A percentile compares a stretch with the other conserved stretches of the same genome.
These are phyloP conservation scores for Yamadazyma scolyti DNA, from an alignment of 805 yeast species.

Conservation along the genomic window DNA sequence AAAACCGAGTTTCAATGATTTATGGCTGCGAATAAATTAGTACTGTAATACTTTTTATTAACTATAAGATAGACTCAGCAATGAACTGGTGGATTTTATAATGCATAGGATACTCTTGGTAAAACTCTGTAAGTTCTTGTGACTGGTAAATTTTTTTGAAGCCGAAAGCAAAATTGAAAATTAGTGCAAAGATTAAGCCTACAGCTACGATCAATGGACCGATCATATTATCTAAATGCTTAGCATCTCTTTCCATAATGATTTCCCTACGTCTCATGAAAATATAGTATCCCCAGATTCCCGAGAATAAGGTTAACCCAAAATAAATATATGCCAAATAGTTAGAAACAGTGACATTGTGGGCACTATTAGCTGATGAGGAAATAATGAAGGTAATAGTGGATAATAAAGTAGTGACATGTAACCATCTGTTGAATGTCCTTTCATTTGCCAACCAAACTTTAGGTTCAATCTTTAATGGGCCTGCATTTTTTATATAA, in stretches of 20 bases:
- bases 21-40: no score
- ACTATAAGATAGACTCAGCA: constrained; percentile 8
- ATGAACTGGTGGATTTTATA: constrained; percentile 32
- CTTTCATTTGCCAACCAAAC: constrained; percentile 99
- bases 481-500: constrained; percentile 83
- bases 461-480: constrained; percentile 92
- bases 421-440: constrained; percentile 94
- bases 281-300: constrained; percentile 84
- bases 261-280: constrained; percentile 67
- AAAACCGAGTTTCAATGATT: no score
- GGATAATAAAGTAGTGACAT: constrained; percentile 79
- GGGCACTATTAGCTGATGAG: constrained; percentile 66
- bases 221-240: constrained; percentile 81
- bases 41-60: no score
- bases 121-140: constrained; percentile 25
- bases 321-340: constrained; percentile 76
- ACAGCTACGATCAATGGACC: constrained; percentile 83
- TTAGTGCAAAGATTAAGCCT: constrained; percentile 63
- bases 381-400: constrained; percentile 82
- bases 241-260: constrained; percentile 78
- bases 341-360: constrained; percentile 61
- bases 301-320: constrained; percentile 74
- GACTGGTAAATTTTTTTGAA: constrained; percentile 19
- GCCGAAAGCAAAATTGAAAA: constrained; percentile 71
- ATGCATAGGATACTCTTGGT: constrained; percentile 29